Base-by-base conservation (phyloP, 78 protist genomes). In the Speleostelium caveatum region DNA sequence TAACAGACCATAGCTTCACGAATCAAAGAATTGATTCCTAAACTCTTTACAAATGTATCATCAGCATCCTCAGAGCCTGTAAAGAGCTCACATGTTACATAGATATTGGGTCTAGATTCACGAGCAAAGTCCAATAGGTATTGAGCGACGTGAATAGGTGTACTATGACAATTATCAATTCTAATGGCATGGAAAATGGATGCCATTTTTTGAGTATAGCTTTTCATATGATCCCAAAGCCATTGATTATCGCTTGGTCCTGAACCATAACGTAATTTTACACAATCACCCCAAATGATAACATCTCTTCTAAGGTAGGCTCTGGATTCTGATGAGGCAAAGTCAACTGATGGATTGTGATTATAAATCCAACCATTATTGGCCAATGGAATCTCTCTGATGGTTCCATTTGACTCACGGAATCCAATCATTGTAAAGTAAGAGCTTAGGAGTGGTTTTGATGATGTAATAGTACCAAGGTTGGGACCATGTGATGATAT, bases 271-370 rank as follows among this genome's bases (percentile, higher is more conserved):
- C 97, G 89, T 36, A 98, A 72, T 45, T 98, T 98, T 17, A 97
- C 96, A 86, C 96, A 87, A 83, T 97, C 99, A 42, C 98, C 97
- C 99, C 99, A 98, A 26, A 96, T 49, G 45, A 96, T 93, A 3
- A 98, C 96, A 71, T 97, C 98, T 14, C 98, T 86, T 26, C 97
- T 73, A 19, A 94, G 32, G 62, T 96, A 97, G n/a, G 96, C 94
- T 21, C 45, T 14, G 24, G 92, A 66, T 26, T 56, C 75, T 17
- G 63, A 73, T 6, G 79, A 62, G 16, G 95, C 97, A 62, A 93
- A 95, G 78, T 96, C 96, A 26, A 72, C 21, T 1, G 61, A 24
- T 39, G 96, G 96, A 45, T 96, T 86, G 19, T 77, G 75, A 38
- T 73, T 87, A 45, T 21, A 91, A 2, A 96, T 42, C 96, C 96